Percentiles rank a stretch among this genome's conserved stretches.
Evolutionary conservation across 768 basidiomycete species (phyloP).

Genomic region (Leucogyrophana mollusca): DNA sequence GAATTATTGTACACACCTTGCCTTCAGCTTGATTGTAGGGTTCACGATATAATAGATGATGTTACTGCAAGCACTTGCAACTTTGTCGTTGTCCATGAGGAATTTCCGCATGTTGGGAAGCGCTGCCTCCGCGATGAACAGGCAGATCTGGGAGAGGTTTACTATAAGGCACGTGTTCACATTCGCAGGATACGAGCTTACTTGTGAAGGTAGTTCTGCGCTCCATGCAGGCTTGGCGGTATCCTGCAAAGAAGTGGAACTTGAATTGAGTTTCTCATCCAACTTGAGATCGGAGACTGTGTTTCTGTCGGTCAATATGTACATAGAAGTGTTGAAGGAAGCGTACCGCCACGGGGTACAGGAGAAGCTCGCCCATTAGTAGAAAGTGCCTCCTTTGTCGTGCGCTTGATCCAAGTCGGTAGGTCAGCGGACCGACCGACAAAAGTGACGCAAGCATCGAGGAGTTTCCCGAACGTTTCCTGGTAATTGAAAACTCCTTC

Average conservation of each 20-base stretch:
- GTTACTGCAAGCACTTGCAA: conserved; percentile 75
- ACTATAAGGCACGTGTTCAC: conserved; percentile 3
- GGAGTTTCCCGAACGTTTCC: conserved; percentile 84
- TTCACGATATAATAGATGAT: conserved; percentile 82
- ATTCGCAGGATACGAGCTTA: conserved; percentile 17
- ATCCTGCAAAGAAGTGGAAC: conserved; percentile 38
- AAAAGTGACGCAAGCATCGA: conserved; percentile 75
- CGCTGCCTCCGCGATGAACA: conserved; percentile 65
- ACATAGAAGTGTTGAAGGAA: not conserved
- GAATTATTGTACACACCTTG: conserved; percentile 47
- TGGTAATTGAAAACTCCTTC: conserved; percentile 22
- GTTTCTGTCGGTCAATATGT: conserved; percentile 2
- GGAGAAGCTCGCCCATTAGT: conserved; percentile 75
- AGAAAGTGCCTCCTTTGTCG: conserved; percentile 55
- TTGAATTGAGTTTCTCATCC: conserved; percentile 62
- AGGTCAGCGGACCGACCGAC: conserved; percentile 73
- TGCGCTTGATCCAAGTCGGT: conserved; percentile 76
- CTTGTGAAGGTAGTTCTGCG: conserved; percentile 27
- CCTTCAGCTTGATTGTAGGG: conserved; percentile 76
- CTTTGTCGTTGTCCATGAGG: conserved; percentile 81
- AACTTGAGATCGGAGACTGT: conserved; percentile 38
- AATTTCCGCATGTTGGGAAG: conserved; percentile 78
- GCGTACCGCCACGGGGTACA: conserved; percentile 50
- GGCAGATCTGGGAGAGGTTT: conserved; percentile 53
- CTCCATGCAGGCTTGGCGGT: conserved; percentile 24